Evolutionary conservation across 75 land plant genomes (phyloP).

Genomic region (Selaginella moellendorffii): DNA sequence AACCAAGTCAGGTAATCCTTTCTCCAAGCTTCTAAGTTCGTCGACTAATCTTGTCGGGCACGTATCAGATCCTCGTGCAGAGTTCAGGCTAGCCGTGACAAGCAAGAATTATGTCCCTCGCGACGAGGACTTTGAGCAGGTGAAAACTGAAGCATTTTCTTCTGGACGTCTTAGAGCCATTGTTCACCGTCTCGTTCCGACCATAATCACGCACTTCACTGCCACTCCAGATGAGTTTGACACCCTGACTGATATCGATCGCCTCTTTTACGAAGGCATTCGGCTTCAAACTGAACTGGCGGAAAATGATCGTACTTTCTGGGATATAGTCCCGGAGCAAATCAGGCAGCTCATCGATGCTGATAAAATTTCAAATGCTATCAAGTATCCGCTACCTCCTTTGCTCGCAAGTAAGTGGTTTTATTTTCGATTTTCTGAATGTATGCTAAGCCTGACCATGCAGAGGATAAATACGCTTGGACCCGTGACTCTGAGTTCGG

Average conservation of each 20-base stretch:
- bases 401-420: not conserved
- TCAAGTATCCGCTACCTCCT: not conserved
- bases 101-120: conserved; percentile 15
- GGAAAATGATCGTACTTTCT: not conserved
- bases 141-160: conserved; percentile 5
- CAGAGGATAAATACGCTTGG: conserved; percentile 81
- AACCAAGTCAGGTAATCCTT: not conserved
- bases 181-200: not conserved
- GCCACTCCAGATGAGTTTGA: not conserved
- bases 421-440: too few species aligned
- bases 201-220: not conserved
- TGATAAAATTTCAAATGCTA: not conserved
- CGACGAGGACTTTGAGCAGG: conserved; percentile 12
- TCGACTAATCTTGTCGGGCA: not conserved
- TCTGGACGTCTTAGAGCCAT: not conserved
- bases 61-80: conserved; percentile 33
- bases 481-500: conserved; percentile 73
- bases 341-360: not conserved
- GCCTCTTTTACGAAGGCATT: not conserved
- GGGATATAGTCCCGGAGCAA: not conserved
- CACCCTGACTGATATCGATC: not conserved
- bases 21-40: not conserved
- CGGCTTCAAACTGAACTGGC: not conserved
- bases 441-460: too few species aligned
- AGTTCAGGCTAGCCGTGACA: conserved; percentile 45